Evolutionary conservation across 176 grass and related monocot species (phyloP), one percentile per base, ranked within the genome.

Genomic region (Avena sativa): DNA sequence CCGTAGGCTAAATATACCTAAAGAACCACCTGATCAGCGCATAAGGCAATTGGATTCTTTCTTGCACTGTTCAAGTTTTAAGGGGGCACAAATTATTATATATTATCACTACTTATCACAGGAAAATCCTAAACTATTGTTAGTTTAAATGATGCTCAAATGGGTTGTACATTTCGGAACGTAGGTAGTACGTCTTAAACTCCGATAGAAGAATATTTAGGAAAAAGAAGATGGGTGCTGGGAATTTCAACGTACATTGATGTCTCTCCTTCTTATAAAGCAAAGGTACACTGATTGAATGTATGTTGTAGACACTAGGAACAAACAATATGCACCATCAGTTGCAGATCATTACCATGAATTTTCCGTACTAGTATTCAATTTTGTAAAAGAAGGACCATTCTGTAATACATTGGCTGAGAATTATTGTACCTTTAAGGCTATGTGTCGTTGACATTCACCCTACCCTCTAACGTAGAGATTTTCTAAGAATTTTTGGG

Each of bases 1-100:
- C 32, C 44, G 6, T 72, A 83, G 73, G 55, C 73, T 80, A 90
- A 63, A 83, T 72, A 86, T 86, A 79, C 84, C 79, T 78, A 62
- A 86, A 46, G 50, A 28, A 62, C n/a, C 50, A 82, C 25, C 28
- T 77, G 25, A 89, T 40, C 6, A 81, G n/a, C 58, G 28, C 26
- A 61, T 28, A 81, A 82, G 28, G 40, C 50, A 86, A 28, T 10
- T 8, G 60, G 38, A n/a, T 69, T 16, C 50, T 69, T 51, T 68
- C 3, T 67, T 61, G 61, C 20, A 51, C 57, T 9, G 19, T 82
- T 52, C 56, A 77, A 52, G 19, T 25, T 32, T 84, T 63, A 59
- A 84, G 26, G n/a, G 44, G 4, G 6, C 28, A 76, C 5, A 44
- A 53, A 49, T 34, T 65, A 77, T 21, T 47, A 34, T 65, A 65